Evolutionary conservation across 225 moss, liverwort and hornwort species (phyloP), one percentile per base, ranked within the genome.

Genomic region (Neckera pumila): DNA sequence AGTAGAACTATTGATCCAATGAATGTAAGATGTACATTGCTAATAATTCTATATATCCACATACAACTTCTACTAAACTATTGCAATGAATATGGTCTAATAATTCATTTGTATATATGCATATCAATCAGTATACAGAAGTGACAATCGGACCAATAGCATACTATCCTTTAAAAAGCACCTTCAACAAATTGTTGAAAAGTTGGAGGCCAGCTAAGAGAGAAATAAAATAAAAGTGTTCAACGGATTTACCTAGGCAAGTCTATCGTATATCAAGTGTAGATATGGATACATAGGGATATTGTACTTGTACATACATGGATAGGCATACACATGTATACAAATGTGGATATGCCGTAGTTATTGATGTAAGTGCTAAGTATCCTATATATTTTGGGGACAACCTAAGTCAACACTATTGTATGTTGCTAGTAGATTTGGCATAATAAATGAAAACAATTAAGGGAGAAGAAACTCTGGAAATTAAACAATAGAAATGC

Each of bases 61-160:
- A 4, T 30, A 18, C 40, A 38, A 59, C 5, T 60, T 60, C 9
- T 20, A 59, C 0, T 42, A 2, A 19, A 80, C 1, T 42, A 13
- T 30, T 25, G 18, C 13, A 19, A 80, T 60, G 42, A 80, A 60
- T 49, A 51, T 33, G 8, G 21, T 51, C 5, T 31, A 21, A 12
- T 51, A 33, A 51, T 51, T 47, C 33, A 33, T 47, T 33, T 5
- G 2, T 6, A 22, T 47, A 47, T 7, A 0, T 49, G 12, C 6
- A 19, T 47, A 31, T 2, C 0, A 0, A 49, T 49, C 0, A 18
- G 1, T 4, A 0, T 18, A 31, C 21, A 1, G 28, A 1, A 30
- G 2, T 74, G 1, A 11, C 3, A 74, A 2, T 47, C 6, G 18
- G 5, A 74, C 2, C 6, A 47, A 74, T 2, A 47, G 1, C 17